These are phyloP conservation scores for Metarhizium brunneum DNA, from an alignment of 2,329 filamentous ascomycete species.

Conservation along the genomic window DNA sequence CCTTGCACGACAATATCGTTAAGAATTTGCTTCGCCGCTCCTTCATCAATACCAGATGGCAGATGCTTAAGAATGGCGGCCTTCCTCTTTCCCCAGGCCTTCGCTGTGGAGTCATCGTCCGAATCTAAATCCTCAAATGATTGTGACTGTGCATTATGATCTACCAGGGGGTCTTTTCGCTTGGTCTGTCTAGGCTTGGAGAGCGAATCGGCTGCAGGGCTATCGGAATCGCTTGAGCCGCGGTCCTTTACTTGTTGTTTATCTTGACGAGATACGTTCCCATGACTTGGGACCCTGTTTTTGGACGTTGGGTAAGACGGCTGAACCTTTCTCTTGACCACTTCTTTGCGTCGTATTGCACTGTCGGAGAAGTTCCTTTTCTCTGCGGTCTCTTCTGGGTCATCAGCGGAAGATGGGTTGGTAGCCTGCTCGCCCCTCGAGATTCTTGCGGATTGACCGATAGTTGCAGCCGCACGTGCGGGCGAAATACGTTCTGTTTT, in stretches of 20 bases:
- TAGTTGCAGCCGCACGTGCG: constrained; percentile 1
- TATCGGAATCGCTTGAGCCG: constrained; percentile 12
- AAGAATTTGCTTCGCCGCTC: constrained; percentile 80
- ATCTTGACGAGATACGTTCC: constrained; percentile 11
- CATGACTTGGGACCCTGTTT: not conserved
- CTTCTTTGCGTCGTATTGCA: constrained; percentile 8
- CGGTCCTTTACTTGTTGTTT: constrained; percentile 9
- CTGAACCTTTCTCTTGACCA: constrained; percentile 7
- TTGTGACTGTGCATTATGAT: constrained; percentile 34
- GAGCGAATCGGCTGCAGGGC: constrained; percentile 12
- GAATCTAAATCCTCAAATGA: constrained; percentile 34
- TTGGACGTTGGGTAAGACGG: constrained; percentile 1
- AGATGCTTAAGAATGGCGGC: constrained; percentile 63
- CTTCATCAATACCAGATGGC: constrained; percentile 71
- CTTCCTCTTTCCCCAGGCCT: constrained; percentile 53
- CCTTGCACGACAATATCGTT: constrained; percentile 94
- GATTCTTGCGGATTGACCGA: constrained; percentile 3
- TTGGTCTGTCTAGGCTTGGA: constrained; percentile 18
- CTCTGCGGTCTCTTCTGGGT: constrained; percentile 14
- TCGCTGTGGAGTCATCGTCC: constrained; percentile 28
- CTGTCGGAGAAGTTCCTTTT: constrained; percentile 9
- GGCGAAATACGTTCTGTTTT: constrained; percentile 10
- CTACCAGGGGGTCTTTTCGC: constrained; percentile 20
- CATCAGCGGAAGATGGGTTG: constrained; percentile 11
- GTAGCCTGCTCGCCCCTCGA: not conserved